Percentiles rank a stretch among this genome's conserved stretches.
Evolutionary conservation across 768 basidiomycete genomes (phyloP).

Genomic region (Tulasnella sp.): DNA sequence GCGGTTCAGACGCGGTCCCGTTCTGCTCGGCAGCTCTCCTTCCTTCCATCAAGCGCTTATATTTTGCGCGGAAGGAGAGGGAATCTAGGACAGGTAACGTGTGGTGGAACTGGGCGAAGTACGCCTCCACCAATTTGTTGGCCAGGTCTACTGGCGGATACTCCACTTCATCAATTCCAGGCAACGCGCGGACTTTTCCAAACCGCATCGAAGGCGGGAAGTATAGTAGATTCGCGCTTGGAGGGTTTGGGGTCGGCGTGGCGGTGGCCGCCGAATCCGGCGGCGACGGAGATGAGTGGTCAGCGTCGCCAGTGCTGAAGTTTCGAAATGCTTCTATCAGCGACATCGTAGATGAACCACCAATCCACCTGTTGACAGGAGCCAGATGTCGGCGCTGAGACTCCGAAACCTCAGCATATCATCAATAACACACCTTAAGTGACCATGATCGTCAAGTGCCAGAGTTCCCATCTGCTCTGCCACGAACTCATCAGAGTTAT

Average conservation of each 20-base stretch:
- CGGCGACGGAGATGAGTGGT: slow-evolving; percentile 5
- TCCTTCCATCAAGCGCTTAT: slow-evolving; percentile 64
- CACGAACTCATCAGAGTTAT: slow-evolving; percentile 35
- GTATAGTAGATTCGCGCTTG: slow-evolving; percentile 74
- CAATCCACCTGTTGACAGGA: slow-evolving; percentile 52
- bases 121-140: slow-evolving; percentile 79
- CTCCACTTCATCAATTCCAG: slow-evolving; percentile 76
- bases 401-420: not conserved
- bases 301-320: slow-evolving; percentile 39
- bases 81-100: slow-evolving; percentile 82
- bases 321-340: slow-evolving; percentile 74
- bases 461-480: slow-evolving; percentile 80
- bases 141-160: slow-evolving; percentile 76
- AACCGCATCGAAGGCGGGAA: slow-evolving; percentile 83
- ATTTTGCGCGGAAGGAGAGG: slow-evolving; percentile 65
- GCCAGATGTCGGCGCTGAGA: not conserved
- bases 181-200: slow-evolving; percentile 73
- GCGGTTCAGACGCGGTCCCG: not conserved
- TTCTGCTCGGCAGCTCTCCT: slow-evolving; percentile 22
- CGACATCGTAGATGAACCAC: slow-evolving; percentile 85
- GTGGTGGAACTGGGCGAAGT: slow-evolving; percentile 81
- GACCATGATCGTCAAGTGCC: slow-evolving; percentile 80
- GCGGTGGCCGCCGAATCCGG: not conserved
- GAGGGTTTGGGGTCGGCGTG: slow-evolving; percentile 23
- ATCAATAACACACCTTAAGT: slow-evolving; percentile 42